Evolutionary conservation across 192 early-diverging fungal genomes (phyloP).

Genomic region (Coemansia javaensis): DNA sequence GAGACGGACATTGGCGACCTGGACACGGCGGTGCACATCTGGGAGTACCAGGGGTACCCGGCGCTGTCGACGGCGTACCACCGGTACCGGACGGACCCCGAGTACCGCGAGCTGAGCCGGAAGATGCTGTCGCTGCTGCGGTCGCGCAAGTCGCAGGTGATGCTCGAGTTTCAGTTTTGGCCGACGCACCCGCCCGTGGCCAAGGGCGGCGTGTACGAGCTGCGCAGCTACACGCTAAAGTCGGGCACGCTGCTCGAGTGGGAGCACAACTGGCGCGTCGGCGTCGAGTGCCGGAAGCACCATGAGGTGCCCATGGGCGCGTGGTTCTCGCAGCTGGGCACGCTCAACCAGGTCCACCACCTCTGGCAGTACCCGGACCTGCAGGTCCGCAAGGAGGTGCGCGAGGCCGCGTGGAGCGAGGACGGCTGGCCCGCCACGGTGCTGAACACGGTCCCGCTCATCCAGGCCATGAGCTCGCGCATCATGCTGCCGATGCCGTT

Average conservation of each 20-base stretch:
- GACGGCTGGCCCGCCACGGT: constrained; percentile 94
- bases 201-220: constrained; percentile 83
- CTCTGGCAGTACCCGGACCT: constrained; percentile 89
- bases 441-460: constrained; percentile 79
- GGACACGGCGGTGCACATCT: constrained; percentile 82
- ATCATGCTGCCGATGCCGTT: constrained; percentile 73
- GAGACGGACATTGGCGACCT: constrained; percentile 78
- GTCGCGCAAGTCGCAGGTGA: constrained; percentile 74
- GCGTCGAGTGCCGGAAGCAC: constrained; percentile 80
- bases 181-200: constrained; percentile 68
- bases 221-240: constrained; percentile 82
- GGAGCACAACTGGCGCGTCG: constrained; percentile 85
- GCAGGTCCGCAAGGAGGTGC: constrained; percentile 79
- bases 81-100: constrained; percentile 58
- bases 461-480: constrained; percentile 74
- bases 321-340: constrained; percentile 91
- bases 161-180: constrained; percentile 94
- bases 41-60: constrained; percentile 90
- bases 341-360: constrained; percentile 86
- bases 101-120: constrained; percentile 63
- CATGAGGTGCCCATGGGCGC: constrained; percentile 91
- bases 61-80: constrained; percentile 67
- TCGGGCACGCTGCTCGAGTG: constrained; percentile 88
- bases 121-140: constrained; percentile 66
- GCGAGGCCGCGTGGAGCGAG: constrained; percentile 89